Percentiles rank a stretch among this genome's conserved stretches.
These are phyloP conservation scores for Metschnikowia hibisci DNA, from an alignment of 805 yeast genomes.

Conservation along the genomic window DNA sequence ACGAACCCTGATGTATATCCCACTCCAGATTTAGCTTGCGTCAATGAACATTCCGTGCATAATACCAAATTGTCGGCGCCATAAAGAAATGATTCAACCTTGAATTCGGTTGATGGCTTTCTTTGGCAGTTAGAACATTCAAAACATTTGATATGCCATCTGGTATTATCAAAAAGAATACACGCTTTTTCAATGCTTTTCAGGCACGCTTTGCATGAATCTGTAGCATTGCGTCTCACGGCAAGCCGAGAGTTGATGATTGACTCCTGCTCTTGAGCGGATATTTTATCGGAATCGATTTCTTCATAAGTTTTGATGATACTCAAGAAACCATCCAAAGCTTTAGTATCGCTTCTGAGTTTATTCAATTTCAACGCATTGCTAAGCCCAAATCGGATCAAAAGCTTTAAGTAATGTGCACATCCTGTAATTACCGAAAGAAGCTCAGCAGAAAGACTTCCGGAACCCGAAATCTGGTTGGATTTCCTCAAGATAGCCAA, in stretches of 20 bases:
- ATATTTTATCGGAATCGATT: conserved; percentile 13
- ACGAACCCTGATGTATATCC: conserved; percentile 45
- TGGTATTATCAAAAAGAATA: conserved; percentile 49
- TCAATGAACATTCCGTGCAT: conserved; percentile 63
- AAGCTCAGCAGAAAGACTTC: conserved; percentile 57
- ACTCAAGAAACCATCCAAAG: conserved; percentile 60
- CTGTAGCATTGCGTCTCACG: conserved; percentile 62
- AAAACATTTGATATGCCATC: conserved; percentile 85
- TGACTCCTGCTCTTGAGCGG: conserved; percentile 9
- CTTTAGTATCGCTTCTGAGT: conserved; percentile 51
- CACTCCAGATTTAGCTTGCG: conserved; percentile 28
- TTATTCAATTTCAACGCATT: conserved; percentile 70
- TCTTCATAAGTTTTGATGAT: conserved; percentile 40
- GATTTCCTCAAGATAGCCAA: conserved; percentile 76
- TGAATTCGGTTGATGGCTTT: conserved; percentile 12
- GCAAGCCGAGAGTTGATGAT: conserved; percentile 26
- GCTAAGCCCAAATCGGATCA: conserved; percentile 75
- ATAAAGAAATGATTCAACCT: conserved; percentile 13
- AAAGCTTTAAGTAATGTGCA: conserved; percentile 86
- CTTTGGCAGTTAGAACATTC: conserved; percentile 58
- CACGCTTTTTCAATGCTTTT: conserved; percentile 86
- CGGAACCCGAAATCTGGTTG: conserved; percentile 32
- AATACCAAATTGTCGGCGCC: conserved; percentile 31
- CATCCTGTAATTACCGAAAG: conserved; percentile 82
- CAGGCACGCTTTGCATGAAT: conserved; percentile 66